phyloP scores from a whole-genome alignment of 768 basidiomycete genomes.

The Trametes maxima region DNA sequence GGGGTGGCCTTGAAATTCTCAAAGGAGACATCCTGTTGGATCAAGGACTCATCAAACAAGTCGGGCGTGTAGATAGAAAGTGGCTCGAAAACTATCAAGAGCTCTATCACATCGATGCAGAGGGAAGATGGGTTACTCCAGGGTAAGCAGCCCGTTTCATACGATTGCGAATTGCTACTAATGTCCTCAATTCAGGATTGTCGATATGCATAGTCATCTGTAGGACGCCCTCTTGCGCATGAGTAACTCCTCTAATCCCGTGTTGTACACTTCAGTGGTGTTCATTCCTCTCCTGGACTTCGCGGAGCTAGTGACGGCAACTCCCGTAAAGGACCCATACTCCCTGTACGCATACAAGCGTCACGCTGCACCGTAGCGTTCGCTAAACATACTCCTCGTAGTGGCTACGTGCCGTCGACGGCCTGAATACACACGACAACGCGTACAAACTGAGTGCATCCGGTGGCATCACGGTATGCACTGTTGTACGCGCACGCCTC shows the following conservation, averaged over 20 bases:
- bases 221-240: slow-evolving; percentile 28
- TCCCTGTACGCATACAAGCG: slow-evolving; percentile 24
- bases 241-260: slow-evolving; percentile 42
- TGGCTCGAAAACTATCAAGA: slow-evolving; percentile 30
- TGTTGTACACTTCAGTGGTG: neutral
- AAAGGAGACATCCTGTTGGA: slow-evolving; percentile 69
- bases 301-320: slow-evolving; percentile 45
- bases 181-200: slow-evolving; percentile 1
- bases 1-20: slow-evolving; percentile 68
- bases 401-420: slow-evolving; percentile 77
- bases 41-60: slow-evolving; percentile 61
- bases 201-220: slow-evolving; percentile 19
- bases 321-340: slow-evolving; percentile 40
- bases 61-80: slow-evolving; percentile 47
- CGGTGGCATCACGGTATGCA: slow-evolving; percentile 67
- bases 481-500: neutral
- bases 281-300: slow-evolving; percentile 23
- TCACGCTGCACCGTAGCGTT: slow-evolving; percentile 30
- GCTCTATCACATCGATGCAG: slow-evolving; percentile 60
- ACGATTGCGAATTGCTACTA: neutral
- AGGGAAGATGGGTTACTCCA: slow-evolving; percentile 80
- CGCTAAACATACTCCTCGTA: neutral
- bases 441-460: slow-evolving; percentile 66
- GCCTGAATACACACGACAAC: slow-evolving; percentile 78
- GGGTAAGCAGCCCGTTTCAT: slow-evolving; percentile 38